A percentile compares a stretch with the other conserved stretches of the same genome.
phyloP scores from a whole-genome alignment of 2,329 filamentous ascomycete genomes.

The Penicillium polonicum region DNA sequence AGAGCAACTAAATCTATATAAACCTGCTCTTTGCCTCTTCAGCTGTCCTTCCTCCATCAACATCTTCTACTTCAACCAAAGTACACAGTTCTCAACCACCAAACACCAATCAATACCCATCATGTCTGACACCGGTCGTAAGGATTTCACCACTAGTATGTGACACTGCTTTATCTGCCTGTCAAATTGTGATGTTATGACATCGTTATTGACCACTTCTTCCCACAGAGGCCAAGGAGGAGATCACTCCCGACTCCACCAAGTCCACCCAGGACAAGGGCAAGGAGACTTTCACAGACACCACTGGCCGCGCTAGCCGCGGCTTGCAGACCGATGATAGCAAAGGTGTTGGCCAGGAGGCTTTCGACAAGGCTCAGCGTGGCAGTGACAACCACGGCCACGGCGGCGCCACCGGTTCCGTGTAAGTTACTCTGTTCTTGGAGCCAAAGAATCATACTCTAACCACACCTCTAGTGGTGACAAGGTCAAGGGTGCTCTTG shows the following conservation, averaged over 20 bases:
- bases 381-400: slow-evolving; percentile 42
- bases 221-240: slow-evolving; percentile 53
- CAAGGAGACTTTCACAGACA: slow-evolving; percentile 57
- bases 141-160: slow-evolving; percentile 57
- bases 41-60: neutral
- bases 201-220: neutral
- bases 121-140: slow-evolving; percentile 64
- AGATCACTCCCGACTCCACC: slow-evolving; percentile 57
- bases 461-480: slow-evolving; percentile 34
- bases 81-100: slow-evolving; percentile 10
- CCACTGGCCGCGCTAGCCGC: slow-evolving; percentile 55
- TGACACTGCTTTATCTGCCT: slow-evolving; percentile 6
- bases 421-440: slow-evolving; percentile 33
- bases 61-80: neutral
- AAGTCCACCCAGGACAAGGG: slow-evolving; percentile 62
- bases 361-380: slow-evolving; percentile 52
- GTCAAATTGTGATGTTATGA: neutral
- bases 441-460: neutral
- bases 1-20: slow-evolving; percentile 22
- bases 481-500: slow-evolving; percentile 46
- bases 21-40: slow-evolving; percentile 8
- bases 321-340: slow-evolving; percentile 52
- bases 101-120: slow-evolving; percentile 33
- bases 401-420: slow-evolving; percentile 40
- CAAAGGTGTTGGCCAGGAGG: slow-evolving; percentile 57